Percentiles rank a stretch among this genome's conserved stretches.
These are phyloP conservation scores for Kazachstania kunashirensis DNA, from an alignment of 805 yeast genomes.

Conservation along the genomic window DNA sequence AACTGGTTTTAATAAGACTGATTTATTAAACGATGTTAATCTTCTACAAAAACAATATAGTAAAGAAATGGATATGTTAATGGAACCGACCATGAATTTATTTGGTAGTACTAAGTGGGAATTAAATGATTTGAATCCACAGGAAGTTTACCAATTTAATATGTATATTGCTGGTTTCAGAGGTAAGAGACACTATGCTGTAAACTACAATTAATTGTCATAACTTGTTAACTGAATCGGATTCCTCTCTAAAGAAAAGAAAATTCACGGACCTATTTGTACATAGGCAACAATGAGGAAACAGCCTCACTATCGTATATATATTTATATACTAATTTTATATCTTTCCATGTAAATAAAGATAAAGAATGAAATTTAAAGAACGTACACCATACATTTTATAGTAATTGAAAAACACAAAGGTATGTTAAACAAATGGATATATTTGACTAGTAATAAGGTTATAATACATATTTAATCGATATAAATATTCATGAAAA, in stretches of 20 bases:
- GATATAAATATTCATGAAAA: too few species aligned
- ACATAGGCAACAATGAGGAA: neutral
- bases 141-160: slow-evolving; percentile 91
- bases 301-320: neutral
- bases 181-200: slow-evolving; percentile 94
- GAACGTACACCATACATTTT: too few species aligned
- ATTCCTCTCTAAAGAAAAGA: neutral
- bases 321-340: neutral
- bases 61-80: slow-evolving; percentile 72
- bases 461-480: too few species aligned
- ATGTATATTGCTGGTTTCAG: slow-evolving; percentile 85
- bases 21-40: slow-evolving; percentile 56
- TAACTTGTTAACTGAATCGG: neutral
- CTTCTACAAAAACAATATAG: slow-evolving; percentile 60
- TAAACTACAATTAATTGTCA: slow-evolving; percentile 24
- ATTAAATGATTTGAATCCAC: slow-evolving; percentile 83
- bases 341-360: slow-evolving; percentile 4
- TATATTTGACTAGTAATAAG: too few species aligned
- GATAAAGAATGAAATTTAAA: neutral
- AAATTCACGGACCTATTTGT: neutral
- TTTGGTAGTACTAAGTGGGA: slow-evolving; percentile 92
- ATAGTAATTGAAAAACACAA: too few species aligned
- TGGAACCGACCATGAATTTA: slow-evolving; percentile 61
- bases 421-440: too few species aligned
- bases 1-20: slow-evolving; percentile 80